These are phyloP conservation scores for Pleurotus cornucopiae DNA, from an alignment of 768 basidiomycete species.

Conservation along the genomic window DNA sequence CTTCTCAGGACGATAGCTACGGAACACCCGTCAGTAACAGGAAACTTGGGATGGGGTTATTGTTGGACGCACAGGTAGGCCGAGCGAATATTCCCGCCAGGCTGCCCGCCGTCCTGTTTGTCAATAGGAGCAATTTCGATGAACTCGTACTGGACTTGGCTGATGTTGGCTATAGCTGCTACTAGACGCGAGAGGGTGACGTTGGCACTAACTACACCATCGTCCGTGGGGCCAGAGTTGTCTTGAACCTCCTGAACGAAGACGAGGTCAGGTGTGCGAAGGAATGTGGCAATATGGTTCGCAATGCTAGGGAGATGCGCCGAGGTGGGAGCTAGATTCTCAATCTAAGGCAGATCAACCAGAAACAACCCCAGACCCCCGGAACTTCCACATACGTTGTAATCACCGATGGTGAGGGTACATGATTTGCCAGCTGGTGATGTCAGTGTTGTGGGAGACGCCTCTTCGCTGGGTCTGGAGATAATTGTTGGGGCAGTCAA, in stretches of 20 bases:
- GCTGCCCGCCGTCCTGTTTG: slow-evolving; percentile 53
- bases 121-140: slow-evolving; percentile 49
- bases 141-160: slow-evolving; percentile 43
- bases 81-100: slow-evolving; percentile 61
- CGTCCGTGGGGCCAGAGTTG: slow-evolving; percentile 46
- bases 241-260: slow-evolving; percentile 67
- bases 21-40: neutral
- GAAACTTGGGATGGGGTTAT: neutral
- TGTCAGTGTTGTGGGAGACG: slow-evolving; percentile 35
- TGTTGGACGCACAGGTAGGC: slow-evolving; percentile 44
- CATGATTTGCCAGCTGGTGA: slow-evolving; percentile 32
- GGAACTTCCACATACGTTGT: slow-evolving; percentile 38
- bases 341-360: slow-evolving; percentile 33
- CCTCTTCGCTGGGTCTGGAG: slow-evolving; percentile 27
- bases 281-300: slow-evolving; percentile 43
- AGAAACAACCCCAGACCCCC: neutral
- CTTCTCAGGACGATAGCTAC: slow-evolving; percentile 45
- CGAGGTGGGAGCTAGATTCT: slow-evolving; percentile 51
- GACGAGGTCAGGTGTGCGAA: slow-evolving; percentile 52
- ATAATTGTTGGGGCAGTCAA: slow-evolving; percentile 48
- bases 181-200: slow-evolving; percentile 47
- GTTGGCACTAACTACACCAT: slow-evolving; percentile 51
- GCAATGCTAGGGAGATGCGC: slow-evolving; percentile 46
- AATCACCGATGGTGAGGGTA: slow-evolving; percentile 51
- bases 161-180: slow-evolving; percentile 39